Evolutionary conservation across 1,284 basidiomycete genomes (phyloP), one percentile per base, ranked within the genome.

Genomic region (Marasmius oreades): DNA sequence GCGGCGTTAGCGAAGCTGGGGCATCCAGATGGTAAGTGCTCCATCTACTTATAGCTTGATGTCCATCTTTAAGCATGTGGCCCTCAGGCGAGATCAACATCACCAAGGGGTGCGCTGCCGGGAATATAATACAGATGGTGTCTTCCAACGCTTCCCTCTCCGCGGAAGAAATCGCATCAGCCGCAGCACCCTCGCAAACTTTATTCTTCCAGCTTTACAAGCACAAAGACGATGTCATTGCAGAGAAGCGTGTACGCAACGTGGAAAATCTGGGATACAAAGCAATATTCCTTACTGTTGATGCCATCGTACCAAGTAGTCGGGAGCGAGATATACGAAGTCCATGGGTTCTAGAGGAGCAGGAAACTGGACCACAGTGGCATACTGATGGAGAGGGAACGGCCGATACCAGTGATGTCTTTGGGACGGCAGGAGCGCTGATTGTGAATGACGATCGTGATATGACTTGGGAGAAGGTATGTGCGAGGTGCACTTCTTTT

Each of bases 131-230:
- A 51, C 93, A 96, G 67, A 93, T 92, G 80, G 89, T 95, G 53
- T 95, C 93, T 4, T 87, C 85, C 43, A 94, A 95, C 68, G 85
- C 95, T 1, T 94, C 91, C 0, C 76, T 93, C 61, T 90, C 92
- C 0, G 80, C 82, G 53, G 79, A 79, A 12, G 83, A 89, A 61
- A 90, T 95, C 58, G 84, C 86, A 7, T 74, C 75, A 10, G 81
- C 80, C 24, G 77, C 84, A 3, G 67, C 72, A 33, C 77, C 81
- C 3, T 76, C 78, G 1, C 92, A 94, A 68, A 77, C 82, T 0
- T 75, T 95, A 28, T 93, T 93, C 73, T 95, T 93, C 75, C 88
- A 89, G 67, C 75, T 97, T 31, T 97, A 97, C 72, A 93, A 96
- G 67, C 86, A 94, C 71, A 76, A 76, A 48, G 81, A 93, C 66